Base-by-base conservation (phyloP, 1,284 basidiomycete genomes). In the Lentinus polychrous region DNA sequence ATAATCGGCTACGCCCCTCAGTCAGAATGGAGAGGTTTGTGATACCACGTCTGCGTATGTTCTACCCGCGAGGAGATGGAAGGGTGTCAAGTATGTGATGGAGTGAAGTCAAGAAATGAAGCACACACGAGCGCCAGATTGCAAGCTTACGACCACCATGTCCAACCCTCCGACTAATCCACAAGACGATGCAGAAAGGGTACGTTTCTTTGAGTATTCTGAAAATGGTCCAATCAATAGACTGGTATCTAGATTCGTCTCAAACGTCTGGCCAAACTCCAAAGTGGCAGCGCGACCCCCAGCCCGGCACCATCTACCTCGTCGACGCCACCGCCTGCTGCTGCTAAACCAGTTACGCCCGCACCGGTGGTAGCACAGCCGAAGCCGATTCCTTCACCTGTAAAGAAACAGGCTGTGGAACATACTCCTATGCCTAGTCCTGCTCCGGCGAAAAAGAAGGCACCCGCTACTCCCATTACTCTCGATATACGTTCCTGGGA, bases 221-320 rank as follows among this genome's bases (percentile, higher is more conserved):
- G 27, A 27, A 27, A 4, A 10, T 5, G 27, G 10, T 5, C 10
- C 4, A 4, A 27, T 27, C n/a, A 49, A 51, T 47, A 27, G 48
- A 43, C 17, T 49, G 37, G 43, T 53, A 37, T 31, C 45, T 62
- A 94, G 91, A 92, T 94, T 61, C 88, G 91, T 55, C 68, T 90
- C 64, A 94, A 93, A 68, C 81, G 91, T 51, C 74, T 94, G 36
- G 91, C 86, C 39, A 87, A 86, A 61, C 73, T 93, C 22, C 84
- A 87, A 59, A 57, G 59, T 38, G 35, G 43, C 15, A 12, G 14
- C 14, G 18, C 73, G 43, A 64, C 59, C 31, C 53, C 68, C 22
- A 55, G 67, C 32, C 57, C 69, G 41, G 49, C 62, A 8, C 46
- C 67, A 8, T 59, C 71, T 14, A 62, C 65, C 34, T 64, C 62